These are phyloP conservation scores for Solanum chiquidenum DNA, from an alignment of 257 asterid genomes.

Conservation along the genomic window DNA sequence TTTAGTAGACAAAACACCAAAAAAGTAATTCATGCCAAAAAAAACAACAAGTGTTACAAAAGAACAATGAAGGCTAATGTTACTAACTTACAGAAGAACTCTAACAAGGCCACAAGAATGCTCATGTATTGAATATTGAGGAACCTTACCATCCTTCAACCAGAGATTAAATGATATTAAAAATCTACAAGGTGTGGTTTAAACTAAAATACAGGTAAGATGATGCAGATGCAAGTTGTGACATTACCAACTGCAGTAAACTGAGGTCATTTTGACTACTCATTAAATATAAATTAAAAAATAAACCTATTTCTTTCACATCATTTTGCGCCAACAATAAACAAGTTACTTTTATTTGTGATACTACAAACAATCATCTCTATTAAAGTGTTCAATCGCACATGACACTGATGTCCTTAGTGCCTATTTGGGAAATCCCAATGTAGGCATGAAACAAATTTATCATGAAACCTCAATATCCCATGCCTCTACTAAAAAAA, in stretches of 20 bases:
- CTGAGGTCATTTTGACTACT: too few species aligned
- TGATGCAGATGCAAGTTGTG: neutral
- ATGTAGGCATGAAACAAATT: neutral
- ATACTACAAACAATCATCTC: neutral
- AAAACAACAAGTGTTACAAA: too few species aligned
- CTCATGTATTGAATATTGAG: too few species aligned
- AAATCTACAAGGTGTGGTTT: neutral
- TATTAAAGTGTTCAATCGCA: neutral
- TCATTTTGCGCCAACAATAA: too few species aligned
- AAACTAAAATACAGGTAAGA: neutral
- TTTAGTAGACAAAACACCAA: too few species aligned
- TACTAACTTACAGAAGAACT: too few species aligned
- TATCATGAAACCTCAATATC: neutral
- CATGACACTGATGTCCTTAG: neutral
- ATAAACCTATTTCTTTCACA: too few species aligned
- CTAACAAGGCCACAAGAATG: too few species aligned
- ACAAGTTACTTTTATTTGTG: neutral
- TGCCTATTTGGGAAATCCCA: neutral
- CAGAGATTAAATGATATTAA: neutral
- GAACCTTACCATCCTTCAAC: too few species aligned
- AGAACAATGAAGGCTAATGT: too few species aligned
- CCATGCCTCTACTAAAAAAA: neutral
- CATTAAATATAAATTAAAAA: too few species aligned
- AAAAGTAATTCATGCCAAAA: too few species aligned
- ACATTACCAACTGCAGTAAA: neutral